phyloP scores from a whole-genome alignment of 2,329 filamentous ascomycete species.

The Aspergillus sp. region DNA sequence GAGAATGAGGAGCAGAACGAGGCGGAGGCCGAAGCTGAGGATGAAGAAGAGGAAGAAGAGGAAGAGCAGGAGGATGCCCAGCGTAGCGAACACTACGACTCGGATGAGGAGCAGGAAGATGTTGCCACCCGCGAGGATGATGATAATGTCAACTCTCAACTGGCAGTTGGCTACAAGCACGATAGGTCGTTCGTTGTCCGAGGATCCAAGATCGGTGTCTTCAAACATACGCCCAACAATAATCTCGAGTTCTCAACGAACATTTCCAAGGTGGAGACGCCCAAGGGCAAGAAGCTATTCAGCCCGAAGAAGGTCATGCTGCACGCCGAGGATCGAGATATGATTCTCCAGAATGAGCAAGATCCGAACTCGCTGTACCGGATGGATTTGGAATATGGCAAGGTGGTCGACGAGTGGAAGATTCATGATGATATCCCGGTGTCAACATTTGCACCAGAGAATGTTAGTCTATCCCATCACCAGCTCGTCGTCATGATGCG shows the following conservation, averaged over 20 bases:
- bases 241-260: constrained; percentile 93
- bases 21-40: constrained; percentile 43
- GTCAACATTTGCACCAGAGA: constrained; percentile 84
- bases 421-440: constrained; percentile 93
- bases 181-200: constrained; percentile 95
- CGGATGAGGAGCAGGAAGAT: constrained; percentile 72
- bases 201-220: constrained; percentile 96
- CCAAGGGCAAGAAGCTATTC: constrained; percentile 75
- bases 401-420: constrained; percentile 98
- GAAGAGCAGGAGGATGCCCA: constrained; percentile 55
- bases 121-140: constrained; percentile 58
- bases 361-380: constrained; percentile 88
- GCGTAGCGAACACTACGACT: constrained; percentile 63
- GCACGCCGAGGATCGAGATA: constrained; percentile 78
- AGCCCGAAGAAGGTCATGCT: constrained; percentile 96
- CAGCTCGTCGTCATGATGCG: too few species aligned
- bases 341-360: constrained; percentile 73
- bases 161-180: constrained; percentile 94
- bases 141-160: constrained; percentile 80
- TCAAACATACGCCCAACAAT: constrained; percentile 91
- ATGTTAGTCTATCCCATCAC: constrained; percentile 46
- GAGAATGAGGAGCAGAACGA: constrained; percentile 48
- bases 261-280: constrained; percentile 90
- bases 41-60: constrained; percentile 53
- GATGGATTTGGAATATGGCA: constrained; percentile 97